Percentiles rank a stretch among this genome's conserved stretches.
These are phyloP conservation scores for Neurospora africana DNA, from an alignment of 495 filamentous ascomycete species.

Conservation along the genomic window DNA sequence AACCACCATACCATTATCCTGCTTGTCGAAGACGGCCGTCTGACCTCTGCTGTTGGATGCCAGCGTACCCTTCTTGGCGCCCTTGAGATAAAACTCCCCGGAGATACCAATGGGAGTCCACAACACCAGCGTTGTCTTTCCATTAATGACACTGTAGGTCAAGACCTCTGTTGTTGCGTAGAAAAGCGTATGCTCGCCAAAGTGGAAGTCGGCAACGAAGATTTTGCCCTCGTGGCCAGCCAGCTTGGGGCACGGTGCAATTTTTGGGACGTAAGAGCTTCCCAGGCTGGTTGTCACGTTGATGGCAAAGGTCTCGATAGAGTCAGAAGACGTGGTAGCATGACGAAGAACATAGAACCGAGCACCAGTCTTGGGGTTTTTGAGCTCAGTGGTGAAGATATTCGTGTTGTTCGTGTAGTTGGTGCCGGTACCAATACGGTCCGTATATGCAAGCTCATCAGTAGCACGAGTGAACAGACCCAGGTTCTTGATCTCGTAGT, in stretches of 20 bases:
- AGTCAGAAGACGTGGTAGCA: slow-evolving; percentile 32
- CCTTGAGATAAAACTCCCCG: not conserved
- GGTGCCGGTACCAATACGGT: slow-evolving; percentile 29
- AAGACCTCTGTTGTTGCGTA: slow-evolving; percentile 3
- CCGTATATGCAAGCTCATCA: slow-evolving; percentile 36
- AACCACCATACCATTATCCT: not conserved
- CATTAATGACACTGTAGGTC: slow-evolving; percentile 1
- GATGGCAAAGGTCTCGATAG: slow-evolving; percentile 38
- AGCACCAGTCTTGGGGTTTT: slow-evolving; percentile 45
- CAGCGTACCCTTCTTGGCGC: not conserved
- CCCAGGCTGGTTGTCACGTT: slow-evolving; percentile 1
- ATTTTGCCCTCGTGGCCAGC: not conserved
- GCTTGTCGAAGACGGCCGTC: not conserved
- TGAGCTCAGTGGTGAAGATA: slow-evolving; percentile 39
- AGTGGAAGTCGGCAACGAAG: slow-evolving; percentile 1
- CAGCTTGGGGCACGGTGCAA: not conserved
- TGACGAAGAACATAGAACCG: slow-evolving; percentile 50
- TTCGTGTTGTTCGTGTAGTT: slow-evolving; percentile 35
- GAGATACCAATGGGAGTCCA: not conserved
- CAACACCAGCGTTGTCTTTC: not conserved
- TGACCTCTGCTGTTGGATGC: not conserved
- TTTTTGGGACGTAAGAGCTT: not conserved
- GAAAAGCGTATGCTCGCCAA: not conserved
- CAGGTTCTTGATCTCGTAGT: slow-evolving; percentile 49
- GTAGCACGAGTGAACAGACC: slow-evolving; percentile 42